Base-by-base conservation (phyloP, 73 alveolate species). In the Paraurostyla sp. region DNA sequence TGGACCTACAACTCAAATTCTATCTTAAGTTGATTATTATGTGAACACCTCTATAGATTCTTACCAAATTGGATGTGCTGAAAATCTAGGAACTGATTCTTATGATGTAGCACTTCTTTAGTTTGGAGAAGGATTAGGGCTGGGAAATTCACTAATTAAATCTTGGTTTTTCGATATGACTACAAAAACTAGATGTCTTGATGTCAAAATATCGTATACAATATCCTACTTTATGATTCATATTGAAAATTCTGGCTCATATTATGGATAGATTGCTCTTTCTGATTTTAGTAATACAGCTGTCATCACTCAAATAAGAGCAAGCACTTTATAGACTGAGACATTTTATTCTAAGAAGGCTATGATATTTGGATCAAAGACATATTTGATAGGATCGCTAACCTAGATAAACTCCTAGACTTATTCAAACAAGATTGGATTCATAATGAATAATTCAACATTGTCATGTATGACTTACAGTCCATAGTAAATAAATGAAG, bases 381-480 rank as follows among this genome's bases (percentile, higher is more conserved):
- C 13, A 15, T 36, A 36, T 65, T 35, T 20, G 40, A 16, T 65
- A 3, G 82, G 82, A 33, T 65, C 41, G 7, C 13, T 40, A 6
- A 36, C 82, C 0, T 2, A 32, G 60, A 38, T 65, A 6, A 65
- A 65, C 25, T 35, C 58, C 1, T 36, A 36, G 32, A 18, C 82
- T 4, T 65, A 35, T 65, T 18, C 36, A 7, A 38, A 65, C 6
- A 65, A 40, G 6, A 40, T 40, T 36, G 82, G 82, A 6, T 65
- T 65, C 41, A 38, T 65, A 65, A 65, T 65, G 82, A 65, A 65
- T 22, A 38, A 35, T 38, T 58, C 82, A 6, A 38, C 35, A 11
- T 15, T 40, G 13, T 38, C 42, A 2, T 65, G 82, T 38, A 4
- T 65, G 33, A 6, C 82, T 7, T 7, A 29, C 49, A 27, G 25